These are phyloP conservation scores for Euphorbia neoarborescens DNA, from an alignment of 441 rosid species.

Conservation along the genomic window DNA sequence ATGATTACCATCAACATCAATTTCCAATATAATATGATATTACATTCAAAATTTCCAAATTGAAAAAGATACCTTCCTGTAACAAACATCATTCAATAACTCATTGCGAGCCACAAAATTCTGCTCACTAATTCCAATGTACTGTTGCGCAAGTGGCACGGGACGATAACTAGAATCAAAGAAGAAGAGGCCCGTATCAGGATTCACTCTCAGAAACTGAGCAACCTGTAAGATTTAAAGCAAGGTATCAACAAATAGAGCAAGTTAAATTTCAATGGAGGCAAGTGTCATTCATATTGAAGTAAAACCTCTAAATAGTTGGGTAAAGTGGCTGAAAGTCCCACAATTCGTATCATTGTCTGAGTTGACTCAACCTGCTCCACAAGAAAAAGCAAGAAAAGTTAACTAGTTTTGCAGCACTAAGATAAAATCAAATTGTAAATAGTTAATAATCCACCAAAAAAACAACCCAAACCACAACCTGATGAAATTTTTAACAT, in stretches of 20 bases:
- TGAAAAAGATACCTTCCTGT: slow-evolving; percentile 60
- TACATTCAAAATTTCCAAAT: slow-evolving; percentile 16
- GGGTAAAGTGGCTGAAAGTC: slow-evolving; percentile 97
- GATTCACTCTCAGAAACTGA: slow-evolving; percentile 89
- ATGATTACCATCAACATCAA: slow-evolving; percentile 18
- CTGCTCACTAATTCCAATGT: slow-evolving; percentile 92
- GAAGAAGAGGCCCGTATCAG: slow-evolving; percentile 85
- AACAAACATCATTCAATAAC: slow-evolving; percentile 85
- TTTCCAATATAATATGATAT: slow-evolving; percentile 20
- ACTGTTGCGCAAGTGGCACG: slow-evolving; percentile 95
- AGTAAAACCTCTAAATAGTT: slow-evolving; percentile 74
- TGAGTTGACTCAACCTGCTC: slow-evolving; percentile 94
- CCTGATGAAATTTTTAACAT: neutral
- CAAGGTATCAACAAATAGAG: neutral
- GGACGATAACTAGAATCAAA: slow-evolving; percentile 99
- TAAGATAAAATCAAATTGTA: neutral
- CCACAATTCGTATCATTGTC: slow-evolving; percentile 95
- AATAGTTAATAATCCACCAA: neutral
- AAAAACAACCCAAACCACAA: neutral
- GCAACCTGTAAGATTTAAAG: slow-evolving; percentile 59
- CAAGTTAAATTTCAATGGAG: neutral
- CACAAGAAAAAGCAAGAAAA: slow-evolving; percentile 12
- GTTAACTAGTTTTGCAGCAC: neutral
- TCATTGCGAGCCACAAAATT: slow-evolving; percentile 80
- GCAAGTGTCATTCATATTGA: slow-evolving; percentile 2